A percentile compares a stretch with the other conserved stretches of the same genome.
These are phyloP conservation scores for Exutisphaerella laricina DNA, from an alignment of 2,329 filamentous ascomycete genomes.

Conservation along the genomic window DNA sequence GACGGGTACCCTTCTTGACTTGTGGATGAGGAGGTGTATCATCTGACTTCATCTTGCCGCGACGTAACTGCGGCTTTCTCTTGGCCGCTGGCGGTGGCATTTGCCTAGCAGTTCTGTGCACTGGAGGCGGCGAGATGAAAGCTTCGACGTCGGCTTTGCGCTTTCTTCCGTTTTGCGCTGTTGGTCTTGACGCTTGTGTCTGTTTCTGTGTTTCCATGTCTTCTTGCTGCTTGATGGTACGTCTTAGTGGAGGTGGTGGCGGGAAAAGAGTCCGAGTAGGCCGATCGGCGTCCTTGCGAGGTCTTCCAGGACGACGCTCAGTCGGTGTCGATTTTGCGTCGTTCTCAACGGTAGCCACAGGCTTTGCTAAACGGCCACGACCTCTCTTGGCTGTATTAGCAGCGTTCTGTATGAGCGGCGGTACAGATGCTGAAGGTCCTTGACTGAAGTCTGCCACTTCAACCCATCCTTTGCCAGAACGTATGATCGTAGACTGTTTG, in stretches of 20 bases:
- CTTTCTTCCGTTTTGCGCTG: not conserved
- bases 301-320: constrained; percentile 1
- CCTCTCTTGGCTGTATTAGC: not conserved
- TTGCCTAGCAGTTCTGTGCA: not conserved
- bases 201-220: no score
- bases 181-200: not conserved
- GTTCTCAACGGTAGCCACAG: not conserved
- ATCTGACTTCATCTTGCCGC: not conserved
- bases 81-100: not conserved
- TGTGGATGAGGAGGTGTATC: not conserved
- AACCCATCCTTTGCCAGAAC: constrained; percentile 20
- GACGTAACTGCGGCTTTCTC: not conserved
- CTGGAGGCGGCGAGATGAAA: not conserved
- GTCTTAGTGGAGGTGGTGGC: constrained; percentile 3
- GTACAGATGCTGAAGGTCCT: no score
- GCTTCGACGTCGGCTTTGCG: not conserved
- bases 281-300: not conserved
- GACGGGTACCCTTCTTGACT: not conserved
- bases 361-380: constrained; percentile 1
- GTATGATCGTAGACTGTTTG: constrained; percentile 6
- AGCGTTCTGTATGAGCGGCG: not conserved
- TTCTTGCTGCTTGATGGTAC: no score
- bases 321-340: not conserved
- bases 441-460: no score
- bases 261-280: not conserved